Base-by-base conservation (phyloP, 768 basidiomycete genomes). In the Rhizopogon salebrosus region DNA sequence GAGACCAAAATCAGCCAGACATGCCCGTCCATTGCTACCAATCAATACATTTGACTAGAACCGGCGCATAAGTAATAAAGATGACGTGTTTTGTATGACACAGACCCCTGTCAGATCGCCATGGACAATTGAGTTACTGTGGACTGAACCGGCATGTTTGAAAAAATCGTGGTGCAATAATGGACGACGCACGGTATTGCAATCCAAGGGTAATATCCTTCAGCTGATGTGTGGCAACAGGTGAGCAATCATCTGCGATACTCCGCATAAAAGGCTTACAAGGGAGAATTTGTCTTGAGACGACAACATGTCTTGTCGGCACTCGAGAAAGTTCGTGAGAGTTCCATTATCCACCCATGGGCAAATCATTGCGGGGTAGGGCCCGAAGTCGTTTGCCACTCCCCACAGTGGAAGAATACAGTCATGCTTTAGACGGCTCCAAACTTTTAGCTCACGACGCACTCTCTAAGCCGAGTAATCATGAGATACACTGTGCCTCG, bases 1-100 rank as follows among this genome's bases (percentile, higher is more conserved):
- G 5, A 76, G 60, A 4, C 75, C 76, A 54, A 76, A 76, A 51
- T 76, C 76, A 54, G 70, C 71, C 11, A 78, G 57, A 11, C 67
- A 66, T 4, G 69, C 74, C 20, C 65, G 66, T 23, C 68, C 65
- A 14, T 72, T 55, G 54, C 70, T 67, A 50, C 72, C 69, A 40
- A 78, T 69, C 18, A 76, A 66, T 11, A 48, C 31, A 27, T 54
- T 54, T 5, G 38, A 36, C 45, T 54, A 8, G 26, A n/a, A n/a
- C n/a, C n/a, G 22, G 27, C 23, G n/a, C 7, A 29, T 31, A 8
- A 49, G 22, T 37, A 8, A n/a, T 7, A 20, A 8, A 13, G 20
- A n/a, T n/a, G 10, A 22, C 14, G 9, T 22, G 4, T 41, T 3
- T 3, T 24, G 35, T 18, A n/a, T 8, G 0, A 16, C 9, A 18